Percentiles rank a stretch among this genome's conserved stretches.
Conservation (phyloP, 352 stramenopile genomes). For the Globisporangium apiculatum region DNA sequence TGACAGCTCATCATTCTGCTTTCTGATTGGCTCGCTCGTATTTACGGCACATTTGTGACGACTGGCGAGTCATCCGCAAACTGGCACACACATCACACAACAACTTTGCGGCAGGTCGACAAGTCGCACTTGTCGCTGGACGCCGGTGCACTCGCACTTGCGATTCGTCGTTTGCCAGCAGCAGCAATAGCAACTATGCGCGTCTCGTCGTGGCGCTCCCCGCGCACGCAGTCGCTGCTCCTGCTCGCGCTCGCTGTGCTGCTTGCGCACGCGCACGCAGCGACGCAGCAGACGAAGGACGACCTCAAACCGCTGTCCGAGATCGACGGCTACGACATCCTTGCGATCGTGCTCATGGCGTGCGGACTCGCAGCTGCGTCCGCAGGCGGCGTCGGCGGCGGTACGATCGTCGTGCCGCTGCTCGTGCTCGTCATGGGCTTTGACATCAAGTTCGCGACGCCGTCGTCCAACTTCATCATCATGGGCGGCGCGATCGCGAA, state of each 20-base stretch:
- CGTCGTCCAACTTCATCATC: conserved; percentile 56
- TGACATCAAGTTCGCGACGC: conserved; percentile 58
- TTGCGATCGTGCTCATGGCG: conserved; percentile 45
- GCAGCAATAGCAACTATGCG: neutral
- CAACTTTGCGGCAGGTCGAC: neutral
- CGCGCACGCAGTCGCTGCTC: neutral
- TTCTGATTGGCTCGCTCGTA: neutral
- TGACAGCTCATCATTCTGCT: neutral
- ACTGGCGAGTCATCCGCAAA: neutral
- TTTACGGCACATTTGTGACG: neutral
- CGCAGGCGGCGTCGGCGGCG: conserved; percentile 40
- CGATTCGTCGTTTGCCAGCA: neutral
- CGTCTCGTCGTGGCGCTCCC: neutral
- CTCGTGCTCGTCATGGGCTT: conserved; percentile 63
- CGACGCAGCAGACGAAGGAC: conserved; percentile 12
- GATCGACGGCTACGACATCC: conserved; percentile 30
- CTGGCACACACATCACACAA: neutral
- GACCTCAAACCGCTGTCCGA: conserved; percentile 24
- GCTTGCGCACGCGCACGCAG: neutral
- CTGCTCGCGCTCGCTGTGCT: neutral
- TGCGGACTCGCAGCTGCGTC: conserved; percentile 38
- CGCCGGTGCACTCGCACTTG: neutral
- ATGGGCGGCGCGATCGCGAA: conserved; percentile 57
- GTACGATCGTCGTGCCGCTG: conserved; percentile 42
- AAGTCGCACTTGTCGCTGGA: too few relatives aligned